Percentiles rank a stretch among this genome's conserved stretches.
Evolutionary conservation across 1,284 basidiomycete species (phyloP).

Genomic region (Trichosporon sp.): DNA sequence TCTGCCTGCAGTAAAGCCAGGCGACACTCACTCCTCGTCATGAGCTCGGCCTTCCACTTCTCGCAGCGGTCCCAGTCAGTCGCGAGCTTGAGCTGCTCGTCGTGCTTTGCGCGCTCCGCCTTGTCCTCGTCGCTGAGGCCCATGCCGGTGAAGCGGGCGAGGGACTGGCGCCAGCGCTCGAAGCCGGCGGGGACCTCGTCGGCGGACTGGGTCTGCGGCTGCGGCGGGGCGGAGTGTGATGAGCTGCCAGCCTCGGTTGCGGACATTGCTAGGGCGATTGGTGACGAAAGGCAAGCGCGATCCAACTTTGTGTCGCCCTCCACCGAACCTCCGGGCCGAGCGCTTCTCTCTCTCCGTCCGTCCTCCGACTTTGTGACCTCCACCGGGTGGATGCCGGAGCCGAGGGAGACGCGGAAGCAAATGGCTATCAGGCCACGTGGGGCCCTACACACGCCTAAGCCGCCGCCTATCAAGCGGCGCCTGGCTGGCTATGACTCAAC

Average conservation of each 20-base stretch:
- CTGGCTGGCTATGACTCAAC: background rate
- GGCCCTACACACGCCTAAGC: background rate
- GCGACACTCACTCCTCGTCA: conserved; percentile 50
- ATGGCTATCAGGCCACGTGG: background rate
- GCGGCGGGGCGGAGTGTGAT: background rate
- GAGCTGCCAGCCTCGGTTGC: background rate
- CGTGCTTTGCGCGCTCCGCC: conserved; percentile 12
- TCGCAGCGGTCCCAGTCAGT: conserved; percentile 53
- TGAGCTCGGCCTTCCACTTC: conserved; percentile 51
- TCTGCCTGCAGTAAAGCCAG: no score
- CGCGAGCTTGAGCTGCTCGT: conserved; percentile 30
- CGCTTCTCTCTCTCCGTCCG: background rate
- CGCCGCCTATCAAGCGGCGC: background rate
- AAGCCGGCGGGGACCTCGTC: conserved; percentile 30
- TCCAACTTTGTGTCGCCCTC: background rate
- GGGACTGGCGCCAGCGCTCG: conserved; percentile 46
- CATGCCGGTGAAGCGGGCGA: conserved; percentile 48
- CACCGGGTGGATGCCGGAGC: background rate
- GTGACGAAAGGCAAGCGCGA: background rate
- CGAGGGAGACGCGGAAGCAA: background rate
- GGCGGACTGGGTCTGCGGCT: background rate
- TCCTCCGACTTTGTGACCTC: background rate
- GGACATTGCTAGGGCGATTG: background rate
- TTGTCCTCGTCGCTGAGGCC: conserved; percentile 44
- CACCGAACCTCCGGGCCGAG: background rate